These are phyloP conservation scores for Otatea glauca DNA, from an alignment of 176 grass and related monocot genomes.

Conservation along the genomic window DNA sequence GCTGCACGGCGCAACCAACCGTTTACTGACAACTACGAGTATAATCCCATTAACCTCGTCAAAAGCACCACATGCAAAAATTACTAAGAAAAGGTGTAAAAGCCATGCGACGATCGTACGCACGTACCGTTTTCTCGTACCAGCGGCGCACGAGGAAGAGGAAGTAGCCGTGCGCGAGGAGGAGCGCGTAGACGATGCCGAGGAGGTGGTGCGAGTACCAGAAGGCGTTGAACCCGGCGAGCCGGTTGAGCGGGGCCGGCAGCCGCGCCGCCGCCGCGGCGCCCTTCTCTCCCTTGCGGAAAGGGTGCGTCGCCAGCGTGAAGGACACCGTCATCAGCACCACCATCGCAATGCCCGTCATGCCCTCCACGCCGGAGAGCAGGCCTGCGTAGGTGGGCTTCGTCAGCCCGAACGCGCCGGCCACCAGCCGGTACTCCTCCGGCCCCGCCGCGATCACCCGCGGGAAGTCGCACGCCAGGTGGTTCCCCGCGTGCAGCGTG, in stretches of 20 bases:
- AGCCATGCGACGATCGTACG: background rate
- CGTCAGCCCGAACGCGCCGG: constrained; percentile 57
- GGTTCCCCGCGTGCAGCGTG: constrained; percentile 92
- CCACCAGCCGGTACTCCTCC: constrained; percentile 70
- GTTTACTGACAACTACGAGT: background rate
- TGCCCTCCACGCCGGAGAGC: constrained; percentile 63
- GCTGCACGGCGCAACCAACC: background rate
- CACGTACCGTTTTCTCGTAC: constrained; percentile 91
- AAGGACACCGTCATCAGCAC: constrained; percentile 87
- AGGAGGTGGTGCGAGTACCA: constrained; percentile 99
- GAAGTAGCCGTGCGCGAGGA: constrained; percentile 82
- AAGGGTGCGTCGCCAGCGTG: constrained; percentile 91
- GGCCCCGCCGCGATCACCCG: constrained; percentile 65
- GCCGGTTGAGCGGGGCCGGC: constrained; percentile 69
- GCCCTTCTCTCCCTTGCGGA: constrained; percentile 73
- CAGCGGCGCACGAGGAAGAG: constrained; percentile 78
- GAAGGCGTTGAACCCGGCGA: constrained; percentile 94
- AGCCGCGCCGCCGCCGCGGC: constrained; percentile 10
- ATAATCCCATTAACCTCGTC: background rate
- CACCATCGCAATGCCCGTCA: constrained; percentile 87
- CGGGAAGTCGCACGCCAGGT: constrained; percentile 94
- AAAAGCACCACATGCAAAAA: background rate
- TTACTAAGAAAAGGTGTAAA: background rate
- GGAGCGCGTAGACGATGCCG: constrained; percentile 70
- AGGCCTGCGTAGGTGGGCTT: constrained; percentile 70